These are phyloP conservation scores for Ilyonectria mors-panacis DNA, from an alignment of 2,329 filamentous ascomycete species.

Conservation along the genomic window DNA sequence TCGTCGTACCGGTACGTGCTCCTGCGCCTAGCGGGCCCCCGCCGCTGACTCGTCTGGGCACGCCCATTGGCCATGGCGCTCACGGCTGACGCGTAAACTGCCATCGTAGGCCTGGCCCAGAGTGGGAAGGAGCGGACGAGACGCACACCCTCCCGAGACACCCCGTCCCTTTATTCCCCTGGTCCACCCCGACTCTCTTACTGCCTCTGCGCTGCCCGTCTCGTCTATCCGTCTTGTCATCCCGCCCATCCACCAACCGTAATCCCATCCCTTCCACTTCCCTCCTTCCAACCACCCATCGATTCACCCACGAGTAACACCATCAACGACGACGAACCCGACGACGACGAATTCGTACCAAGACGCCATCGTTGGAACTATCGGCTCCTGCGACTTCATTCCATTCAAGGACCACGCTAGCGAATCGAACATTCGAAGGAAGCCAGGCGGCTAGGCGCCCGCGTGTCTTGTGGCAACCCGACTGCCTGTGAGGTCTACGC, in stretches of 20 bases:
- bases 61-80: constrained; percentile 50
- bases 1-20: constrained; percentile 45
- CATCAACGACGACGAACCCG: constrained; percentile 27
- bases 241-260: constrained; percentile 40
- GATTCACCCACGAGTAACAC: constrained; percentile 33
- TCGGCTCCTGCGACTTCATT: neutral
- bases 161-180: constrained; percentile 54
- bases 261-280: constrained; percentile 42
- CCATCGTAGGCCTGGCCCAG: constrained; percentile 48
- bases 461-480: constrained; percentile 45
- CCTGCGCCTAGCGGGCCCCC: constrained; percentile 47
- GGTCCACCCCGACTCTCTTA: constrained; percentile 50
- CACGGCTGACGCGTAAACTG: constrained; percentile 58
- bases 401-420: constrained; percentile 35
- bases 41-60: constrained; percentile 29
- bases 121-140: constrained; percentile 45
- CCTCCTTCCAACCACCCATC: constrained; percentile 28
- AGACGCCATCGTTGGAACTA: constrained; percentile 32
- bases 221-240: constrained; percentile 40
- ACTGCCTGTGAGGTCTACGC: constrained; percentile 43
- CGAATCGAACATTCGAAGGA: constrained; percentile 32
- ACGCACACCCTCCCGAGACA: constrained; percentile 52
- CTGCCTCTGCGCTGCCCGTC: constrained; percentile 36
- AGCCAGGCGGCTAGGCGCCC: constrained; percentile 39
- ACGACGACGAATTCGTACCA: constrained; percentile 29